Percentiles rank a stretch among this genome's conserved stretches.
Evolutionary conservation across 768 basidiomycete genomes (phyloP).

Genomic region (Vishniacozyma victoriae): DNA sequence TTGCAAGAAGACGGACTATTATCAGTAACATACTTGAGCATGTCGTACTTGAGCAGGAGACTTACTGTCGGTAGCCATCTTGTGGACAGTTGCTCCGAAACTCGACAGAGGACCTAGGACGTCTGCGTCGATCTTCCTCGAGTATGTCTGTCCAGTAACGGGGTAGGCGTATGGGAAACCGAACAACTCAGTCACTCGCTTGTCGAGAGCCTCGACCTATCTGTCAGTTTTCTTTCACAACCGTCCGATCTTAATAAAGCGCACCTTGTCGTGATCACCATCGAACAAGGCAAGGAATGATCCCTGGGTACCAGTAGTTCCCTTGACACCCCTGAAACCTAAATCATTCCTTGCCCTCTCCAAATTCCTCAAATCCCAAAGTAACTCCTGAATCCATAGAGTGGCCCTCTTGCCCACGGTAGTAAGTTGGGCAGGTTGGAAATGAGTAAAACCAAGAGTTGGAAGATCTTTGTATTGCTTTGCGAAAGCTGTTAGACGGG

Average conservation of each 20-base stretch:
- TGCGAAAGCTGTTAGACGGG: conserved; percentile 78
- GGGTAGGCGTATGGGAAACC: conserved; percentile 95
- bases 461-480: conserved; percentile 78
- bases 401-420: conserved; percentile 97
- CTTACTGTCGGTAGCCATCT: conserved; percentile 81
- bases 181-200: conserved; percentile 78
- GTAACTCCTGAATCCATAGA: conserved; percentile 93
- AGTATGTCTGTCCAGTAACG: conserved; percentile 97
- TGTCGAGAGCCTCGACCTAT: conserved; percentile 82
- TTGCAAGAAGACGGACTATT: conserved; percentile 73
- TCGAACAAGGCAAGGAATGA: conserved; percentile 91
- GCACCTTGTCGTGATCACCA: conserved; percentile 84
- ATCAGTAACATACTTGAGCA: not conserved
- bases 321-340: conserved; percentile 96
- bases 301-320: conserved; percentile 98
- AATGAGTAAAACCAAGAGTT: conserved; percentile 95
- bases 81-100: conserved; percentile 87
- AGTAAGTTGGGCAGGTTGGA: conserved; percentile 96
- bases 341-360: conserved; percentile 82
- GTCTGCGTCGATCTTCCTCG: conserved; percentile 92
- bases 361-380: conserved; percentile 94
- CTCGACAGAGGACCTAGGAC: conserved; percentile 84
- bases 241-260: not conserved
- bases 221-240: not conserved
- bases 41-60: not conserved